Conservation (phyloP, 179 eudicot species). For the Vitellaria paradoxa region DNA sequence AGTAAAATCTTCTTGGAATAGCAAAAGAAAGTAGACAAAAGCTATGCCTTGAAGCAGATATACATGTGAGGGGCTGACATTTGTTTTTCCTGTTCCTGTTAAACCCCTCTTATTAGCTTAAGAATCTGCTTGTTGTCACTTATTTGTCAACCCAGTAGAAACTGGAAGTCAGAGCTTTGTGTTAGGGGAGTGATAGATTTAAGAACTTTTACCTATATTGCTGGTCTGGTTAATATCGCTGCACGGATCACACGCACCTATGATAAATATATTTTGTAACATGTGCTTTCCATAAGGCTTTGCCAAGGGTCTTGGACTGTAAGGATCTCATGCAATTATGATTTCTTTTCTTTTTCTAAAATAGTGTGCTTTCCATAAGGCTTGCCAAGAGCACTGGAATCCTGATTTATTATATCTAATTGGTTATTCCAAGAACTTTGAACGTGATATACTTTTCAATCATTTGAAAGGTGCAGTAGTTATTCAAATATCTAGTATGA, state of each 20-base stretch:
- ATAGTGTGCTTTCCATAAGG: not conserved
- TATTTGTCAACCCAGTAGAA: not conserved
- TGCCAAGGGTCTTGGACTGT: not conserved
- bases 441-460: not conserved
- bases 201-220: not conserved
- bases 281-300: no score
- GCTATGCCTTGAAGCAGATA: not conserved
- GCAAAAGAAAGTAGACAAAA: constrained; percentile 3
- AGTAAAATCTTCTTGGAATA: not conserved
- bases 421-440: no score
- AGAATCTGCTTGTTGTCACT: not conserved
- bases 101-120: not conserved
- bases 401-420: not conserved
- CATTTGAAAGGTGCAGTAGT: not conserved
- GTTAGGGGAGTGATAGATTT: not conserved
- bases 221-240: not conserved
- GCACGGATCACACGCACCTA: no score
- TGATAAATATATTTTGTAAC: no score
- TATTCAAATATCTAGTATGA: not conserved
- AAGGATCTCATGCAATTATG: not conserved
- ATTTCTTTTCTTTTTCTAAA: not conserved
- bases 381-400: not conserved
- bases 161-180: not conserved
- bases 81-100: not conserved
- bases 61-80: not conserved